A percentile compares a stretch with the other conserved stretches of the same genome.
Evolutionary conservation across 768 basidiomycete genomes (phyloP).

Genomic region (Psilocybe azurescens): DNA sequence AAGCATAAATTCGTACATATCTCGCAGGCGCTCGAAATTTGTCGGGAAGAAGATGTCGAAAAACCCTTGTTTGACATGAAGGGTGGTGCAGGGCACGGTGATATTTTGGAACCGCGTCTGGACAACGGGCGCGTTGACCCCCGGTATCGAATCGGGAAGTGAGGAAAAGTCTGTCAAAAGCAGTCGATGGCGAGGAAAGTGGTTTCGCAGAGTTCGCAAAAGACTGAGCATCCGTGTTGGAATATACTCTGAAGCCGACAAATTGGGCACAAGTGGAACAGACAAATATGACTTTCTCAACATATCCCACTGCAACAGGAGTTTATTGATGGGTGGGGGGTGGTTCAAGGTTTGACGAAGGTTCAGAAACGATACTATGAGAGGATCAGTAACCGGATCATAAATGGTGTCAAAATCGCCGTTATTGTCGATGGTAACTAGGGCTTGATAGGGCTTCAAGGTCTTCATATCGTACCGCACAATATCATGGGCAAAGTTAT

Average conservation of each 20-base stretch:
- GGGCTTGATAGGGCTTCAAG: constrained; percentile 81
- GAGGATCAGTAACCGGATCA: constrained; percentile 82
- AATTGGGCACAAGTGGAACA: constrained; percentile 90
- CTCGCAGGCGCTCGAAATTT: constrained; percentile 79
- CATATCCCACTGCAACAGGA: constrained; percentile 56
- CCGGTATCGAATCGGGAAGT: constrained; percentile 84
- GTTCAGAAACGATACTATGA: constrained; percentile 78
- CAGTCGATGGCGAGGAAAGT: constrained; percentile 93
- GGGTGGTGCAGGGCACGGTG: constrained; percentile 88
- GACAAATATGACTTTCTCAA: constrained; percentile 69
- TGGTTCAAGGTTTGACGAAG: constrained; percentile 66
- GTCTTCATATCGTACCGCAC: constrained; percentile 87
- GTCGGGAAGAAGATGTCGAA: constrained; percentile 99
- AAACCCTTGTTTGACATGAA: constrained; percentile 93
- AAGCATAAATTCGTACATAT: constrained; percentile 90
- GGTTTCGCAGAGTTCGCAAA: constrained; percentile 76
- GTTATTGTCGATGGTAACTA: constrained; percentile 76
- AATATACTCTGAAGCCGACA: constrained; percentile 87
- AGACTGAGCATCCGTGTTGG: constrained; percentile 91
- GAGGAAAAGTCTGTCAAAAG: constrained; percentile 92
- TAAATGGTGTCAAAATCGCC: constrained; percentile 89
- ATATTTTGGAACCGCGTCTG: constrained; percentile 88
- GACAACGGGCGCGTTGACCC: constrained; percentile 86
- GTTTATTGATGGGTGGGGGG: constrained; percentile 58
- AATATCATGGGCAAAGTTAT: constrained; percentile 97